Evolutionary conservation across 2,329 filamentous ascomycete genomes (phyloP).

Genomic region (Knoxdaviesia proteae): DNA sequence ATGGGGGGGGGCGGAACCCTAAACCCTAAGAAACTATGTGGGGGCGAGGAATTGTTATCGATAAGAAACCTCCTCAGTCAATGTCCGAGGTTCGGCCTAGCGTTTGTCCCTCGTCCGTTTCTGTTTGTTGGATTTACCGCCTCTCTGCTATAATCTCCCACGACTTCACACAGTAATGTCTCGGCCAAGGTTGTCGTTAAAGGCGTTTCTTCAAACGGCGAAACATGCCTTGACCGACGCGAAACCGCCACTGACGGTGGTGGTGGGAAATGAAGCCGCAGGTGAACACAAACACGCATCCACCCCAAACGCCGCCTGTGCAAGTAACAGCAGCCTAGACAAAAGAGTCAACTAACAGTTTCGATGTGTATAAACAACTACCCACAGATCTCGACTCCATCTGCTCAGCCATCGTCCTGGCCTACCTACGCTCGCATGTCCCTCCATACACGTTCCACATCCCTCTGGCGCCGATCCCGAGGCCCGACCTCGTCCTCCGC

Average conservation of each 20-base stretch:
- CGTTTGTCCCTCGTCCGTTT: too few relatives aligned
- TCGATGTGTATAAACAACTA: neutral
- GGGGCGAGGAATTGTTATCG: too few relatives aligned
- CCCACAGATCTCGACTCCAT: conserved; percentile 57
- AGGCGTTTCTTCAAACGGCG: conserved; percentile 29
- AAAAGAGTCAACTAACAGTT: neutral
- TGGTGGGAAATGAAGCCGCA: conserved; percentile 48
- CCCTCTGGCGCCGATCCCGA: conserved; percentile 51
- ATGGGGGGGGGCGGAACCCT: too few relatives aligned
- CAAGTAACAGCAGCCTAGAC: too few relatives aligned
- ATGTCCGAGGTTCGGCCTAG: too few relatives aligned
- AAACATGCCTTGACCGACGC: conserved; percentile 20
- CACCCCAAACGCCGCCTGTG: neutral
- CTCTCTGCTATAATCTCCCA: too few relatives aligned
- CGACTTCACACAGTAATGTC: neutral
- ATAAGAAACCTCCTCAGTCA: too few relatives aligned
- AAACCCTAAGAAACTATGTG: too few relatives aligned
- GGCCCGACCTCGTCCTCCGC: conserved; percentile 46
- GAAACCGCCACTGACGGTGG: conserved; percentile 32
- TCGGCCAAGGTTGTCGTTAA: conserved; percentile 14
- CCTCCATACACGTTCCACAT: conserved; percentile 38
- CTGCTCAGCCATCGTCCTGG: conserved; percentile 50
- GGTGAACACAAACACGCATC: conserved; percentile 16
- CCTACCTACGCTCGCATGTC: conserved; percentile 48
- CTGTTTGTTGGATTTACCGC: too few relatives aligned